Evolutionary conservation across 495 filamentous ascomycete species (phyloP).

Genomic region (Penicillium macrosclerotiorum): DNA sequence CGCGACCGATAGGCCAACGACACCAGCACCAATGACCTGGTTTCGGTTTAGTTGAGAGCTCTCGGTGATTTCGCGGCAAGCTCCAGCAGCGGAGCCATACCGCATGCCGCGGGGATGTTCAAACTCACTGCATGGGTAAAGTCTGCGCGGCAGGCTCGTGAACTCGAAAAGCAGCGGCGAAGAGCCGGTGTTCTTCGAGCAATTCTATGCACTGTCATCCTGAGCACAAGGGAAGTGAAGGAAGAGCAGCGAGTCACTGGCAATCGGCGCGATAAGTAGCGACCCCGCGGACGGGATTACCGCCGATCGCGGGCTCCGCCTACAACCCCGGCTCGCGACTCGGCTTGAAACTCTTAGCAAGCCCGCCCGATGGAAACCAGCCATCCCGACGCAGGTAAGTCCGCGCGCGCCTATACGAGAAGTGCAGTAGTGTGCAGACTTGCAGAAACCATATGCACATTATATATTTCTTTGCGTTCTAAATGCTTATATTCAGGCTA

Average conservation of each 20-base stretch:
- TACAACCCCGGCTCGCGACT: too few species aligned
- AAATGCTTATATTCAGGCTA: conserved; percentile 5
- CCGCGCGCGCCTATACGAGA: too few species aligned
- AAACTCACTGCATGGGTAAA: conserved; percentile 75
- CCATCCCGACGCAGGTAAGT: too few species aligned
- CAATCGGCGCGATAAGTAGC: conserved; percentile 3
- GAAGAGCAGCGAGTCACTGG: conserved; percentile 6
- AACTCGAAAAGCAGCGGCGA: conserved; percentile 41
- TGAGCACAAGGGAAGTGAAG: not conserved
- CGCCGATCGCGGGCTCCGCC: conserved; percentile 8
- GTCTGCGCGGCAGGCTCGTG: conserved; percentile 50
- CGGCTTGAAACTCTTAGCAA: too few species aligned
- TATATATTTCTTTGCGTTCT: not conserved
- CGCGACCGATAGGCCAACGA: conserved; percentile 88
- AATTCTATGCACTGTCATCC: conserved; percentile 19
- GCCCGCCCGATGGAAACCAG: too few species aligned
- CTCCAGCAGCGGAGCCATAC: not conserved
- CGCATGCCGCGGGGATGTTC: not conserved
- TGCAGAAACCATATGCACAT: not conserved
- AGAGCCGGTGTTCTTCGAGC: conserved; percentile 11
- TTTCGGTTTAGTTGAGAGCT: conserved; percentile 8
- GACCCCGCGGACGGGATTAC: conserved; percentile 2
- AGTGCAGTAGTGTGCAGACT: not conserved
- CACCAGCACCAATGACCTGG: conserved; percentile 87
- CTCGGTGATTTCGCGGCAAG: not conserved